Base-by-base conservation (phyloP, 371 early-diverging fungal species). In the Mucor sp. region DNA sequence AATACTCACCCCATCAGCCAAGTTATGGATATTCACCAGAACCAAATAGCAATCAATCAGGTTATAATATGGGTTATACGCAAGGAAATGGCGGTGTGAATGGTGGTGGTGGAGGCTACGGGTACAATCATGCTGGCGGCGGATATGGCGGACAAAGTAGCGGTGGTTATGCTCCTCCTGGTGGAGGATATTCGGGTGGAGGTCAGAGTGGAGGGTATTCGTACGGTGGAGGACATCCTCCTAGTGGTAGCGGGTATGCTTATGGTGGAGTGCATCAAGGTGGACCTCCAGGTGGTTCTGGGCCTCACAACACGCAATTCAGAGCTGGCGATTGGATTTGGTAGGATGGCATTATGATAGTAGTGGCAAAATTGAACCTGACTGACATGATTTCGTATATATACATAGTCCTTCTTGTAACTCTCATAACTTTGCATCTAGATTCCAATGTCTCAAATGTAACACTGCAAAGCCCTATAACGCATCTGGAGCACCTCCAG, bases 311-410 rank as follows among this genome's bases (percentile, higher is more conserved):
- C 39, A 75, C 80, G 48, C 77, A 80, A 7, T 88, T 87, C 71
- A 80, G 89, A 41, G 78, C 87, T 12, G 90, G 90, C 15, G 90
- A 89, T 73, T 89, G 89, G 89, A 79, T 76, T 63, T 89, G 87
- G 81, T 78, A 76, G 70, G 71, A n/a, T 55, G 14, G 7, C 35
- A 17, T n/a, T 44, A n/a, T 44, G 17, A 19, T 44, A 19, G 19
- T 19, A 6, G n/a, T n/a, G n/a, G n/a, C n/a, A n/a, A n/a, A n/a
- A n/a, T n/a, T n/a, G 25, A 11, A 9, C 11, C 50, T 50, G 25
- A 50, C 23, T 37, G 4, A 37, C 19, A 9, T 0, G 4, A 3
- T 55, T 27, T n/a, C 21, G 3, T 19, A 32, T 27, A 7, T 70
- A 81, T 30, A 30, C 6, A 30, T 6, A 30, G 81, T 64, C 87